Evolutionary conservation across 164 flowering plant genomes (phyloP), one percentile per base, ranked within the genome.

Genomic region (Kalanchoe fedtschenkoi): DNA sequence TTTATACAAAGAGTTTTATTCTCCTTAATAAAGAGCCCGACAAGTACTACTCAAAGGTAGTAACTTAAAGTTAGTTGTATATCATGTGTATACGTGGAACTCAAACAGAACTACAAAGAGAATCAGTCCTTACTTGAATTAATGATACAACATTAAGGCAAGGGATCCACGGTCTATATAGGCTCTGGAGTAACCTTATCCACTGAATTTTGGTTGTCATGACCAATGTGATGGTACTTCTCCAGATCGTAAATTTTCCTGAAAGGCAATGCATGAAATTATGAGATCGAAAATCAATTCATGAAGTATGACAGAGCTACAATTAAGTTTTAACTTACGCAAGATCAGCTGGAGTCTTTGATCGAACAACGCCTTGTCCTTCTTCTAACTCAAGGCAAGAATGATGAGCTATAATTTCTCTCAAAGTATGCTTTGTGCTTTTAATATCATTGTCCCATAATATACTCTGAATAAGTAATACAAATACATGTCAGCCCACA

Each of bases 381-480:
- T 89, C 98, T n/a, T 83, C 70, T 56, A 80, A 76, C 66, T 77
- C 98, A 59, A 92, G 88, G 67, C 72, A 86, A 47, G 91, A 82
- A 70, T 86, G 64, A 55, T 83, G 92, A 65, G 68, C 66, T 66
- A 89, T 83, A 82, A 92, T 89, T 65, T 92, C 98, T 80, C 70
- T 89, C 70, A 92, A 63, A 11, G 98, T 92, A 22, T 87, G 83
- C 74, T 89, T 92, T 56, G 90, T 87, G 79, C 88, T 86, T 74
- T 71, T 92, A 55, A 89, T 42, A 65, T 86, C 89, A 66, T 85
- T 89, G 64, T 91, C 95, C 98, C 98, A 89, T 63, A 87, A 81
- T 62, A 91, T 82, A 73, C 96, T 78, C 98, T 91, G 87, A 62
- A 68, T 61, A 55, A 47, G 57, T 62, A 65, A 34, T 6, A 29